Conservation (phyloP, 83 land plant genomes). For the Picea abies region DNA sequence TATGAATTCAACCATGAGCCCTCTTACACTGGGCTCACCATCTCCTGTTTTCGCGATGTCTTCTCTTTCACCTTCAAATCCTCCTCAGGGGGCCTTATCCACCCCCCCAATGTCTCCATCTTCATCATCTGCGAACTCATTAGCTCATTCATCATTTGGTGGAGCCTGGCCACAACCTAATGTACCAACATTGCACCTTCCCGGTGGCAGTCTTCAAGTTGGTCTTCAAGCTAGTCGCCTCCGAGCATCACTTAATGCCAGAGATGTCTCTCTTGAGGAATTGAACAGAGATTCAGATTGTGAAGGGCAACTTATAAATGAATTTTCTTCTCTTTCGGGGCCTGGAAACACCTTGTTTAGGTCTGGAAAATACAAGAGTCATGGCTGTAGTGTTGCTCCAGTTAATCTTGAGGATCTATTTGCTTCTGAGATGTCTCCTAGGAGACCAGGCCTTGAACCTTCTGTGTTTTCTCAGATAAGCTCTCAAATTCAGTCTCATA, state of each 20-base stretch:
- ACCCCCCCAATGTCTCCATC: constrained; percentile 28
- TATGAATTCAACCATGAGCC: constrained; percentile 20
- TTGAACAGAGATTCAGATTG: constrained; percentile 15
- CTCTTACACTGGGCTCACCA: constrained; percentile 19
- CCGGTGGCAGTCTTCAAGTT: constrained; percentile 19
- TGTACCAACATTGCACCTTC: constrained; percentile 37
- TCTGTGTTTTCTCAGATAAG: constrained; percentile 30
- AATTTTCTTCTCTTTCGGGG: constrained; percentile 21
- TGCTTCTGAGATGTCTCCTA: constrained; percentile 42
- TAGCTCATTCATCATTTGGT: constrained; percentile 8
- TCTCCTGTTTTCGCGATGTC: constrained; percentile 15
- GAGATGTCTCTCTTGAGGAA: constrained; percentile 48
- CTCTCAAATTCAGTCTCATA: constrained; percentile 42
- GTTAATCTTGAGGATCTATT: constrained; percentile 61
- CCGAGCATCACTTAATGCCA: constrained; percentile 44
- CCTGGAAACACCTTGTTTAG: constrained; percentile 26
- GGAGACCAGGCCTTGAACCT: constrained; percentile 10
- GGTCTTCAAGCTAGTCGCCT: constrained; percentile 39
- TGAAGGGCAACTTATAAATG: constrained; percentile 20
- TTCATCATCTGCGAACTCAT: background rate
- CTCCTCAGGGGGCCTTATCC: background rate
- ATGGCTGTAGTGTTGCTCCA: constrained; percentile 28
- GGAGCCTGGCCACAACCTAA: constrained; percentile 29
- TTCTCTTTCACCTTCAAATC: constrained; percentile 21
- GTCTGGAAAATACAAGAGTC: constrained; percentile 28